Evolutionary conservation across 2,329 filamentous ascomycete species (phyloP).

Genomic region (Lizonia empirigonia): DNA sequence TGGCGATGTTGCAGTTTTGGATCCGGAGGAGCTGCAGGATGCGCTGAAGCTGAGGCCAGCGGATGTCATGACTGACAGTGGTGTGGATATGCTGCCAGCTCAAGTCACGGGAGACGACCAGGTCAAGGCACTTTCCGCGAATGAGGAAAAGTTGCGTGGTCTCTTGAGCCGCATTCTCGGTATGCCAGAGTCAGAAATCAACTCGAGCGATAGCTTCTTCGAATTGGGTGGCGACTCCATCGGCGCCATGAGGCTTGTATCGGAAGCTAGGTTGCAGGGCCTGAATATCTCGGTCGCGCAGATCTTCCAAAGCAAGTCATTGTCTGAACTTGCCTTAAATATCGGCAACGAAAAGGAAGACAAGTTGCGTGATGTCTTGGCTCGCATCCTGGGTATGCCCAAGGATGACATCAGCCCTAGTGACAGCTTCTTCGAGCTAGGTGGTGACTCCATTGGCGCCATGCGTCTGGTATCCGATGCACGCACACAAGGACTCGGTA

Average conservation of each 20-base stretch:
- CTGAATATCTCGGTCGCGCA: slow-evolving; percentile 51
- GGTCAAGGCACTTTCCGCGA: slow-evolving; percentile 26
- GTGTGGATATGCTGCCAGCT: slow-evolving; percentile 21
- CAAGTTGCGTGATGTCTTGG: slow-evolving; percentile 36
- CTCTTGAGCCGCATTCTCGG: slow-evolving; percentile 38
- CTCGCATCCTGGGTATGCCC: slow-evolving; percentile 38
- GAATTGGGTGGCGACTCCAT: slow-evolving; percentile 55
- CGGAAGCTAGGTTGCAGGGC: slow-evolving; percentile 44
- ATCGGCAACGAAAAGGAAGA: slow-evolving; percentile 46
- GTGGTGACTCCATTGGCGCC: slow-evolving; percentile 55
- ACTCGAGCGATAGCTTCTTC: slow-evolving; percentile 51
- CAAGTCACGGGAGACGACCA: slow-evolving; percentile 1
- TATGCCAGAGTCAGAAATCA: slow-evolving; percentile 43
- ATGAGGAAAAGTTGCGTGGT: slow-evolving; percentile 32
- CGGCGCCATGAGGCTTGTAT: slow-evolving; percentile 53
- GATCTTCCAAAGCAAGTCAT: slow-evolving; percentile 51
- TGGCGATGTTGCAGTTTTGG: slow-evolving; percentile 36
- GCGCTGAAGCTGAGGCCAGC: slow-evolving; percentile 32
- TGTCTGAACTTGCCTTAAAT: slow-evolving; percentile 60
- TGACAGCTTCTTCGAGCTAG: slow-evolving; percentile 55
- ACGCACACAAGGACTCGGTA: slow-evolving; percentile 42
- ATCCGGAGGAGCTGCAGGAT: slow-evolving; percentile 37
- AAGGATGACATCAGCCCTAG: slow-evolving; percentile 43
- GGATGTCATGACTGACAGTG: slow-evolving; percentile 32
- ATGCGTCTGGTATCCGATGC: slow-evolving; percentile 53